Base-by-base conservation (phyloP, 2,329 filamentous ascomycete genomes). In the Colletotrichum brevisporum region DNA sequence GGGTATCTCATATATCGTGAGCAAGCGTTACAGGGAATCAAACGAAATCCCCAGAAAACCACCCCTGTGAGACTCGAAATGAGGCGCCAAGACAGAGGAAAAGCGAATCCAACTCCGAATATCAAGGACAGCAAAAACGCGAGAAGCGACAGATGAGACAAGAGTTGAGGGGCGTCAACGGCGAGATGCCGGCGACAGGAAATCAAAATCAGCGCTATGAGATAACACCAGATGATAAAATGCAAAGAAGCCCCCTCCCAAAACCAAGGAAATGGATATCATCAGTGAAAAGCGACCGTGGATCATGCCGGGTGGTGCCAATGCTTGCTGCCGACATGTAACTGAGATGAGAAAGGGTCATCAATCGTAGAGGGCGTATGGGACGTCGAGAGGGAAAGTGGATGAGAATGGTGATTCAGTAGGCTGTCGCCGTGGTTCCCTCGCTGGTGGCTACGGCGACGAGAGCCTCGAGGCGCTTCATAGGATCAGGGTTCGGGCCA, bases 371-470 rank as follows among this genome's bases (percentile, higher is more conserved):
- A 39, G 24, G 67, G 51, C 61, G 50, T 48, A 47, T 47, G 3
- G 48, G 36, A 10, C 54, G 15, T 12, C 2, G 13, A 43, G 16
- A 43, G 6, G 10, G 21, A n/a, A 45, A 16, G 48, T 36, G 50
- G 56, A 31, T 16, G 39, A 10, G 31, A 39, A 31, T 51, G 51
- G 31, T 48, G 9, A 26, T 10, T 65, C 24, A 83, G 56, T 82
- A 83, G 0, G 82, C 82, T 1, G 81, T 77, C 1, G 82, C 81
- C 1, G 81, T 82, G 21, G 80, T 80, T 21, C 82, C 80, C 63
- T 84, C 82, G 50, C 82, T 81, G 0, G 82, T 83, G 8, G 82
- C 82, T 45, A 84, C 82, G 9, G 82, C 82, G 13, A 84, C 82
- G 21, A 84, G 74, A 1, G 82, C 81, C 62, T 84, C 82, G 5